Percentiles rank a stretch among this genome's conserved stretches.
phyloP scores from a whole-genome alignment of 768 basidiomycete species.

The Mycena sanguinolenta region DNA sequence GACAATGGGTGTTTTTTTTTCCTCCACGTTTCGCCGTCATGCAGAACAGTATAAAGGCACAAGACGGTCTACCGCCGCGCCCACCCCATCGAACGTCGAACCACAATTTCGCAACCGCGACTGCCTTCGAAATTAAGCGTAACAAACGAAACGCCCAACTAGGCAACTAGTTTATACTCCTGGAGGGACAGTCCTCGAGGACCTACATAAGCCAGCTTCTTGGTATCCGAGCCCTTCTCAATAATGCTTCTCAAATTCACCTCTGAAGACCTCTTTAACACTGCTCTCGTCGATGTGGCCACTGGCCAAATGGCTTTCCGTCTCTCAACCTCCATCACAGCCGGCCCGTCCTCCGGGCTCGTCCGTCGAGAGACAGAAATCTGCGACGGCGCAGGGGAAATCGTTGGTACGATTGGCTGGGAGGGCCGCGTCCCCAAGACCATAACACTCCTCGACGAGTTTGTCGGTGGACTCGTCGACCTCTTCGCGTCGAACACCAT shows the following conservation, averaged over 20 bases:
- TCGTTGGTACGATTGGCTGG: constrained; percentile 66
- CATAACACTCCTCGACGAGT: constrained; percentile 64
- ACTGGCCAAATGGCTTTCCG: constrained; percentile 63
- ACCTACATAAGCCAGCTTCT: constrained; percentile 24
- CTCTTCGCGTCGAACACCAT: constrained; percentile 70
- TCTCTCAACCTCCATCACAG: constrained; percentile 54
- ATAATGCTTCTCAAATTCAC: constrained; percentile 73
- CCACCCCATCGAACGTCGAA: background rate
- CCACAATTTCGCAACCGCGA: constrained; percentile 7
- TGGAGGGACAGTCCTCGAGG: background rate
- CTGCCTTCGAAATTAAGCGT: constrained; percentile 15
- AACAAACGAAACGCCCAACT: constrained; percentile 62
- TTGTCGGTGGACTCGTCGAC: constrained; percentile 63
- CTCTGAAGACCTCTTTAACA: constrained; percentile 69
- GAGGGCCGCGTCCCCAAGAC: constrained; percentile 64
- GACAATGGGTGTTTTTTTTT: too few species aligned
- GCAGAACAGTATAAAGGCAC: constrained; percentile 26
- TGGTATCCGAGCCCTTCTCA: constrained; percentile 17
- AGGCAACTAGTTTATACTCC: constrained; percentile 51
- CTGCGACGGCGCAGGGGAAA: constrained; percentile 48
- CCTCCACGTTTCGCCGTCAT: too few species aligned
- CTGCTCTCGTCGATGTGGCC: constrained; percentile 64
- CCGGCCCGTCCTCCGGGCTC: constrained; percentile 44
- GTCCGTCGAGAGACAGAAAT: constrained; percentile 47
- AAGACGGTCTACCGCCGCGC: too few species aligned